A percentile compares a stretch with the other conserved stretches of the same genome.
phyloP scores from a whole-genome alignment of 495 filamentous ascomycete species.

The Penicillium bialowiezense region DNA sequence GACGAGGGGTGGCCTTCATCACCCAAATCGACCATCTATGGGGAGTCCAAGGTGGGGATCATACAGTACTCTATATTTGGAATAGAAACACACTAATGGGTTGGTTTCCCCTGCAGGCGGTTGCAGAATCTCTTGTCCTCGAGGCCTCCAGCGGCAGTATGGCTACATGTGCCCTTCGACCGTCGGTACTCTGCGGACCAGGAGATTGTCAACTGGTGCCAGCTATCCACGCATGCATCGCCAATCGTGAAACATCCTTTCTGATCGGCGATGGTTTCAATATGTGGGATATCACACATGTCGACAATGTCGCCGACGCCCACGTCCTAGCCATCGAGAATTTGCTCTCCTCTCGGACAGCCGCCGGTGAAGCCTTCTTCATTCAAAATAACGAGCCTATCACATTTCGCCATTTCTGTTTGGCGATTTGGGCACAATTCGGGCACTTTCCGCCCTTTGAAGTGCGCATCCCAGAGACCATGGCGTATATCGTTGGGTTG shows the following conservation, averaged over 20 bases:
- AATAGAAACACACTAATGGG: not conserved
- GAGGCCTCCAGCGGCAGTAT: slow-evolving; percentile 41
- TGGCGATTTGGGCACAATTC: slow-evolving; percentile 58
- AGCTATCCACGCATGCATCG: slow-evolving; percentile 54
- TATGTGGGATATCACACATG: slow-evolving; percentile 60
- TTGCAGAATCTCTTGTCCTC: slow-evolving; percentile 56
- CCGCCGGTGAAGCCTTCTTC: slow-evolving; percentile 61
- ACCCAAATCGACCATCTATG: slow-evolving; percentile 51
- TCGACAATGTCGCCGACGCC: slow-evolving; percentile 59
- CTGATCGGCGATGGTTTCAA: slow-evolving; percentile 57
- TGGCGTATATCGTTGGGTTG: slow-evolving; percentile 50
- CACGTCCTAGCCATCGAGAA: slow-evolving; percentile 62
- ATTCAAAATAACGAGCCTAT: slow-evolving; percentile 63
- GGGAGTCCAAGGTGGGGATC: slow-evolving; percentile 53
- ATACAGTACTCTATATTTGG: not conserved
- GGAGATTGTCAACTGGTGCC: slow-evolving; percentile 53
- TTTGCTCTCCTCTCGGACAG: slow-evolving; percentile 50
- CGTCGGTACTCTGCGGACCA: slow-evolving; percentile 56
- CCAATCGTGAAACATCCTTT: slow-evolving; percentile 53
- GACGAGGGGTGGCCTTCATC: slow-evolving; percentile 52
- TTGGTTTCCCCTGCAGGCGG: slow-evolving; percentile 28
- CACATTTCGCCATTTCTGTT: slow-evolving; percentile 58
- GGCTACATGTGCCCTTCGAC: slow-evolving; percentile 54
- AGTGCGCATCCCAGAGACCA: slow-evolving; percentile 46
- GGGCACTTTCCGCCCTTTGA: slow-evolving; percentile 52